Evolutionary conservation across 345 rosid genomes (phyloP).

Genomic region (Citrus glauca): DNA sequence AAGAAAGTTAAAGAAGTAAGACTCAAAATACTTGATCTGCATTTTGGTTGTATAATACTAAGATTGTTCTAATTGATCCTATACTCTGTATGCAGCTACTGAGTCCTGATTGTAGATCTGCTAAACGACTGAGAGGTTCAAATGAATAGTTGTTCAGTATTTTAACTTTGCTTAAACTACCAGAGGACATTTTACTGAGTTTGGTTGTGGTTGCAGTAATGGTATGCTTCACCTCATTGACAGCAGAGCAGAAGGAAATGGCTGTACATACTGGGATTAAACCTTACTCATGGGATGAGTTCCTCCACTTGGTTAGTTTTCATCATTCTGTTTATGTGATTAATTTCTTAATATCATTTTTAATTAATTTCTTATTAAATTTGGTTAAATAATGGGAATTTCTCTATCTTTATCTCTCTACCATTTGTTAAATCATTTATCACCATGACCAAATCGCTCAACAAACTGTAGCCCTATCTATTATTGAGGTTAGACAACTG

Average conservation of each 20-base stretch:
- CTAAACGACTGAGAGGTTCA: slow-evolving; percentile 61
- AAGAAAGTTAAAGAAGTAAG: slow-evolving; percentile 72
- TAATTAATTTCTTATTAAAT: too few species aligned
- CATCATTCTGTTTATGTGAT: neutral
- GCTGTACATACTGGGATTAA: slow-evolving; percentile 46
- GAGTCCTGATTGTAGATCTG: slow-evolving; percentile 48
- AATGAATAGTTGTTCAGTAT: neutral
- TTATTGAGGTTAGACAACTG: too few species aligned
- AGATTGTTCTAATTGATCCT: slow-evolving; percentile 4
- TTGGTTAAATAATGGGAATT: too few species aligned
- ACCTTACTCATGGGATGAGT: slow-evolving; percentile 76
- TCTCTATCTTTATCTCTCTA: too few species aligned
- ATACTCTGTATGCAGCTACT: slow-evolving; percentile 46
- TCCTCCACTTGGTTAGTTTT: slow-evolving; percentile 60
- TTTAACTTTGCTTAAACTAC: slow-evolving; percentile 12
- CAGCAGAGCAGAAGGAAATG: slow-evolving; percentile 50
- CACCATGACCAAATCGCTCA: too few species aligned
- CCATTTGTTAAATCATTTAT: too few species aligned
- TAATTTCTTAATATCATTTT: neutral
- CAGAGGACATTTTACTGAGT: slow-evolving; percentile 13
- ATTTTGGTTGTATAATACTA: neutral
- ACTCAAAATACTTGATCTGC: neutral
- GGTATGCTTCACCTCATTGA: slow-evolving; percentile 63
- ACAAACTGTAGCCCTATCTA: too few species aligned
- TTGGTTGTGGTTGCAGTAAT: slow-evolving; percentile 51